Evolutionary conservation across 805 yeast genomes (phyloP).

Genomic region (Starmerella floricola): DNA sequence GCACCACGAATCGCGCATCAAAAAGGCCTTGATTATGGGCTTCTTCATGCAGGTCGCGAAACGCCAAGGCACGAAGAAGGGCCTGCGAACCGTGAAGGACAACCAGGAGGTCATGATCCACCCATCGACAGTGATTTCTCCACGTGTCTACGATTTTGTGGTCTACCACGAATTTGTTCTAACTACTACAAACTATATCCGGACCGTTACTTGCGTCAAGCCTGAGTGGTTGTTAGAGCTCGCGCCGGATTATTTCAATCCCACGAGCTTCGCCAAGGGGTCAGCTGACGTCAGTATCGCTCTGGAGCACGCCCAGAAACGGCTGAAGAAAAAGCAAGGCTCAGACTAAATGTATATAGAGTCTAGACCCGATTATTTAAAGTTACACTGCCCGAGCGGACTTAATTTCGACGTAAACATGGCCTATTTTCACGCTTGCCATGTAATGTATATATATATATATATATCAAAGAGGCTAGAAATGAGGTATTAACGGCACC

Average conservation of each 20-base stretch:
- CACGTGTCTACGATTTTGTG: slow-evolving; percentile 86
- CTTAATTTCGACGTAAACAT: too few relatives aligned
- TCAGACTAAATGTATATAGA: too few relatives aligned
- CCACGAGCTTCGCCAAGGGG: slow-evolving; percentile 52
- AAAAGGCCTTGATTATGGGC: slow-evolving; percentile 82
- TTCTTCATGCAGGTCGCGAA: slow-evolving; percentile 98
- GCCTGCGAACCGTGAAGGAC: slow-evolving; percentile 86
- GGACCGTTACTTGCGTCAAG: slow-evolving; percentile 82
- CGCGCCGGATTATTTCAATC: slow-evolving; percentile 60
- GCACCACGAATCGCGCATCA: slow-evolving; percentile 58
- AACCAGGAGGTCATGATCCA: slow-evolving; percentile 91
- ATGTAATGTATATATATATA: too few relatives aligned
- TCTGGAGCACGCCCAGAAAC: slow-evolving; percentile 43
- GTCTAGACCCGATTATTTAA: too few relatives aligned
- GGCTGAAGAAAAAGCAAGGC: slow-evolving; percentile 18
- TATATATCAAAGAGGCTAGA: too few relatives aligned
- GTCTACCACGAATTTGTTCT: slow-evolving; percentile 90
- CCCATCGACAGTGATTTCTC: slow-evolving; percentile 73
- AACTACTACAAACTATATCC: slow-evolving; percentile 82
- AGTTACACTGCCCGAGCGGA: too few relatives aligned
- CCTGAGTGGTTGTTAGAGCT: slow-evolving; percentile 87
- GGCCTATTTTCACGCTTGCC: too few relatives aligned
- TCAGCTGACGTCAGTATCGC: slow-evolving; percentile 63
- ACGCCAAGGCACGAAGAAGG: slow-evolving; percentile 52
- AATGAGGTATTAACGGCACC: too few relatives aligned